Conservation (phyloP, 345 rosid genomes). For the Noccaea caerulescens region DNA sequence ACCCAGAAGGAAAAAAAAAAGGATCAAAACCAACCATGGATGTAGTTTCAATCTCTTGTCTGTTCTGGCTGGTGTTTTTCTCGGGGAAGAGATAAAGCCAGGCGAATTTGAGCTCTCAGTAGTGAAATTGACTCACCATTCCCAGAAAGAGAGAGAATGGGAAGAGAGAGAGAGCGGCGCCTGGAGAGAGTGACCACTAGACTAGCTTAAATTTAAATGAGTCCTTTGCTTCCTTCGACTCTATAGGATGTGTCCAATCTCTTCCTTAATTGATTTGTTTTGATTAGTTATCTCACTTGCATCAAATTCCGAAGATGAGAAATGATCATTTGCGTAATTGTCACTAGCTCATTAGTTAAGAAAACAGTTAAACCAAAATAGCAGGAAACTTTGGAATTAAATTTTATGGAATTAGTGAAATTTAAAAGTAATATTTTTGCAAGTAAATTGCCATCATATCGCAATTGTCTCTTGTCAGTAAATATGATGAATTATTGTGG, state of each 20-base stretch:
- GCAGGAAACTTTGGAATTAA: background rate
- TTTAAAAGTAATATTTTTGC: too few relatives aligned
- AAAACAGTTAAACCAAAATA: background rate
- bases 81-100: constrained; percentile 31
- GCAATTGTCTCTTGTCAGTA: too few relatives aligned
- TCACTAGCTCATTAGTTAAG: background rate
- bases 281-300: background rate
- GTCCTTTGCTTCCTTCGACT: background rate
- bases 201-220: constrained; percentile 17
- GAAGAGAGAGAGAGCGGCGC: constrained; percentile 57
- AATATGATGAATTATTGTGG: too few relatives aligned
- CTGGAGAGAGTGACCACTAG: constrained; percentile 52
- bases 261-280: constrained; percentile 16
- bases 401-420: background rate
- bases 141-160: constrained; percentile 41
- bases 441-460: too few relatives aligned
- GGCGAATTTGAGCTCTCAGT: constrained; percentile 42
- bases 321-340: background rate
- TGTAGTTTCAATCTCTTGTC: background rate
- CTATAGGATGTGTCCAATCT: constrained; percentile 7
- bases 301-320: background rate
- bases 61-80: background rate
- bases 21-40: constrained; percentile 47
- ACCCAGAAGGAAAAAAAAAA: background rate
- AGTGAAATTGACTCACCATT: constrained; percentile 45